Evolutionary conservation across 169 alveolate genomes (phyloP), one percentile per base, ranked within the genome.

Genomic region (Babesia ovis): DNA sequence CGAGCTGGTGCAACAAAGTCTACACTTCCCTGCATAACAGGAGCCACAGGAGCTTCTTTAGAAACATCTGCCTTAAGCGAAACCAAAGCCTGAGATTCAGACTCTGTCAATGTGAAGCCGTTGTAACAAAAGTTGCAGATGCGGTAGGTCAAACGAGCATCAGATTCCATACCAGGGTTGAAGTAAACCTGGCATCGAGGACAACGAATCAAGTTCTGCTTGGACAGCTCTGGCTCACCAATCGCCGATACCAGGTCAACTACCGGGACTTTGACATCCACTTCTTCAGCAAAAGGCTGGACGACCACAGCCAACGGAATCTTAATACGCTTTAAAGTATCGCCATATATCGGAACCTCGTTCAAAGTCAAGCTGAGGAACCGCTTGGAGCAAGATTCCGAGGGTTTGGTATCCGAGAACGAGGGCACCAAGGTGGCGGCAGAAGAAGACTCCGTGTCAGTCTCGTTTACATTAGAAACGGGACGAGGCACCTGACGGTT

Each of bases 201-300:
- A 50, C 93, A 88, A 45, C 93, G 68, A 31, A 88, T 80, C 25
- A 88, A 70, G 35, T 88, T 34, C 43, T 70, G 72, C 77, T 37
- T 74, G 29, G 67, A 74, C 18, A 41, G 80, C 34, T 75, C 85
- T 37, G 57, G 34, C 53, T 82, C 86, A 29, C 84, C 86, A 27
- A 86, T 60, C 23, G 74, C 66, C 51, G 84, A 80, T 37, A 77
- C 68, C 68, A 86, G 66, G 68, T 88, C 87, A 6, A 88, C 46
- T 45, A 71, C 50, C 8, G 86, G 90, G 11, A 88, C 83, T 3
- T 41, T 18, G 18, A 60, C 73, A 23, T 85, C 90, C 31, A 73
- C 75, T 50, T 73, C 77, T 29, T 83, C 67, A 4, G 93, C 93
- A 61, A 88, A 88, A 8, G 93, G 93, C 61, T 88, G 89, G 5